Conservation (phyloP, 2,329 filamentous ascomycete genomes). For the Calonectria multiphialidica region DNA sequence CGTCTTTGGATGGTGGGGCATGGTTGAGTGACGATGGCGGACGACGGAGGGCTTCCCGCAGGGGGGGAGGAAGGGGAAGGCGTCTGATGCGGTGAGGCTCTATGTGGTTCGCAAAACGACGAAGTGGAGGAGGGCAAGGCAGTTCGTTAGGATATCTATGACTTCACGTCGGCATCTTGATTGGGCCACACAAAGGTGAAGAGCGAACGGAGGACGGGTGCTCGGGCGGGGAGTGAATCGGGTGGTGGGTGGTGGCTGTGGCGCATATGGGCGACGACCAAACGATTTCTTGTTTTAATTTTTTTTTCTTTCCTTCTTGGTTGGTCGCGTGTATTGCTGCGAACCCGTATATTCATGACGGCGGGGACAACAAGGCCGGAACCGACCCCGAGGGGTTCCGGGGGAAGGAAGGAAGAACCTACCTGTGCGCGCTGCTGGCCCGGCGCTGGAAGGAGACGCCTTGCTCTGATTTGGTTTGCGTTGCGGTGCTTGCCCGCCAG, state of each 20-base stretch:
- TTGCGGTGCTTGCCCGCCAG: background rate
- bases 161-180: background rate
- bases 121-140: too few species aligned
- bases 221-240: background rate
- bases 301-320: background rate
- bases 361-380: background rate
- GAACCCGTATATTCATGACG: background rate
- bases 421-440: background rate
- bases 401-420: background rate
- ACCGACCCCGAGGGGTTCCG: background rate
- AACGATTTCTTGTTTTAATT: background rate
- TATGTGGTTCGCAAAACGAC: background rate
- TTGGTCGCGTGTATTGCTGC: background rate
- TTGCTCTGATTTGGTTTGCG: too few species aligned
- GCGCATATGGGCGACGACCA: background rate
- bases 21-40: background rate
- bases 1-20: conserved; percentile 21
- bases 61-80: background rate
- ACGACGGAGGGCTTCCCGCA: background rate
- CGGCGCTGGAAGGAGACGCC: background rate
- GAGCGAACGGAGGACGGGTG: background rate
- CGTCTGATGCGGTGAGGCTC: background rate
- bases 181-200: background rate
- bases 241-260: background rate
- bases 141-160: background rate